Percentiles rank a stretch among this genome's conserved stretches.
These are phyloP conservation scores for Penicillium cataractarum DNA, from an alignment of 495 filamentous ascomycete genomes.

Conservation along the genomic window DNA sequence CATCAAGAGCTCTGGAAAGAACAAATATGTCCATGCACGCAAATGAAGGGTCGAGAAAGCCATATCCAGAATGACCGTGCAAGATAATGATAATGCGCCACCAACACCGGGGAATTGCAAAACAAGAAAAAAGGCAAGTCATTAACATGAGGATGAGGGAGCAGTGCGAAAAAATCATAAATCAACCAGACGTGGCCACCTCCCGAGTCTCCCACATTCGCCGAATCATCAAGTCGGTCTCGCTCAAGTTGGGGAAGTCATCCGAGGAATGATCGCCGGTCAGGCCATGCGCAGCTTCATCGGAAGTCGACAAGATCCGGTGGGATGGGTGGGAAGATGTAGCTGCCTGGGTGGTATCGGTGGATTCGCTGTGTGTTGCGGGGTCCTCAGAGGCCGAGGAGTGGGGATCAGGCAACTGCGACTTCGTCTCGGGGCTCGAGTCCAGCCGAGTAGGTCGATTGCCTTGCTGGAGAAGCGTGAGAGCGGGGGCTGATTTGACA, in stretches of 20 bases:
- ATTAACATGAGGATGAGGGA: conserved; percentile 22
- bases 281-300: conserved; percentile 33
- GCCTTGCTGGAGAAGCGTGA: conserved; percentile 35
- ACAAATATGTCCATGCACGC: conserved; percentile 3
- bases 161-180: conserved; percentile 7
- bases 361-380: conserved; percentile 37
- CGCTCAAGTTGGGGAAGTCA: conserved; percentile 26
- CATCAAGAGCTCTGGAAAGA: not conserved
- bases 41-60: conserved; percentile 4
- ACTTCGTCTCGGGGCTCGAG: conserved; percentile 31
- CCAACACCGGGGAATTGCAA: conserved; percentile 20
- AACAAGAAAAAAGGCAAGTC: conserved; percentile 9
- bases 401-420: conserved; percentile 29
- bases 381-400: conserved; percentile 33
- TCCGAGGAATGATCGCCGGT: conserved; percentile 33
- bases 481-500: conserved; percentile 45
- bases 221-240: conserved; percentile 49
- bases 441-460: conserved; percentile 26
- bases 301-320: conserved; percentile 47
- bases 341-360: conserved; percentile 25
- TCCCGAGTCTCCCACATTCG: conserved; percentile 55
- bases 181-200: conserved; percentile 41
- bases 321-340: conserved; percentile 43
- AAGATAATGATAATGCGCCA: conserved; percentile 8
- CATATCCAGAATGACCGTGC: conserved; percentile 2